These are phyloP conservation scores for Botryotinia convoluta DNA, from an alignment of 2,329 filamentous ascomycete genomes.

Conservation along the genomic window DNA sequence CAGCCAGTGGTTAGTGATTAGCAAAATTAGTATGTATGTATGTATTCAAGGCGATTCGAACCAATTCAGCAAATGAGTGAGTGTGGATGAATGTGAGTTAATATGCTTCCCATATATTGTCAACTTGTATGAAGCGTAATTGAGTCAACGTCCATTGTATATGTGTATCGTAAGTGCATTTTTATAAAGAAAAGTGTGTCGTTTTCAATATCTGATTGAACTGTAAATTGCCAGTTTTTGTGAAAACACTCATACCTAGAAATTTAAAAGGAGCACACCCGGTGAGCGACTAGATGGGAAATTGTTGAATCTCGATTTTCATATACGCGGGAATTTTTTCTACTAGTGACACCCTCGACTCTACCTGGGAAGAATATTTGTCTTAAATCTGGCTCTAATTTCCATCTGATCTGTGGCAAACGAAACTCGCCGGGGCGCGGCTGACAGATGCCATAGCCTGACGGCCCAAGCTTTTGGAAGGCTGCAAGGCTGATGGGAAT, in stretches of 20 bases:
- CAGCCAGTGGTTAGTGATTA: background rate
- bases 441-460: background rate
- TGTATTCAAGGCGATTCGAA: slow-evolving; percentile 4
- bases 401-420: background rate
- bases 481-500: background rate
- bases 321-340: background rate
- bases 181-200: background rate
- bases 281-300: background rate
- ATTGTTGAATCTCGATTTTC: background rate
- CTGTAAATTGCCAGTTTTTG: background rate
- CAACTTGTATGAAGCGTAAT: background rate
- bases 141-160: background rate
- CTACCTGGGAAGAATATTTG: background rate
- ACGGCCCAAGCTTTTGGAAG: background rate
- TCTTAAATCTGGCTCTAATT: background rate
- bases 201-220: background rate
- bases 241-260: background rate
- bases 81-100: background rate
- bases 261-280: background rate
- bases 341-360: background rate
- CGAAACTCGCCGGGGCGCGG: background rate
- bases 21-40: slow-evolving; percentile 14
- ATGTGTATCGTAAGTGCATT: background rate
- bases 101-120: background rate
- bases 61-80: background rate